A percentile compares a stretch with the other conserved stretches of the same genome.
phyloP scores from a whole-genome alignment of 345 rosid species.

The Arabidopsis suecica region DNA sequence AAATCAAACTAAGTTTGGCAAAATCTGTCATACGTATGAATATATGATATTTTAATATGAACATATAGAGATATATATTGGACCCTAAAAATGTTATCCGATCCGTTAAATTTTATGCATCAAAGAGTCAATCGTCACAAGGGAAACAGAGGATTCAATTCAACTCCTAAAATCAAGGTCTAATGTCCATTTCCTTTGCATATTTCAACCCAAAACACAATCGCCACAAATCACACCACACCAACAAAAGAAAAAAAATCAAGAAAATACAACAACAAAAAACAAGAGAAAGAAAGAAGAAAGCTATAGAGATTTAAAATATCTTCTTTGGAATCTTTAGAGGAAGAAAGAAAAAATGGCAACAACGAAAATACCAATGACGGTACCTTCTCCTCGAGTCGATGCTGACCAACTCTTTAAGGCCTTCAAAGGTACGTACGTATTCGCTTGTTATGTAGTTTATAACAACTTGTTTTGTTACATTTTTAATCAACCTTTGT shows the following conservation, averaged over 20 bases:
- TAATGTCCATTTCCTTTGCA: slow-evolving; percentile 40
- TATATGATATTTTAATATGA: not conserved
- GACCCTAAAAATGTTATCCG: not conserved
- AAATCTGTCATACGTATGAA: too few relatives aligned
- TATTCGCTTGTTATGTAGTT: not conserved
- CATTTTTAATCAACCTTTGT: not conserved
- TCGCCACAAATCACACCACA: slow-evolving; percentile 28
- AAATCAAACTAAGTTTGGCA: too few relatives aligned
- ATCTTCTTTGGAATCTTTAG: not conserved
- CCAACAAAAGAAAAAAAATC: slow-evolving; percentile 16
- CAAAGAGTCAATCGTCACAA: not conserved
- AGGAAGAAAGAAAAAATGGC: slow-evolving; percentile 45
- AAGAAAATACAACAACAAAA: not conserved
- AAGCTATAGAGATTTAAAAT: not conserved
- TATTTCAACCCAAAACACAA: slow-evolving; percentile 29
- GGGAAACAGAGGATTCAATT: slow-evolving; percentile 18
- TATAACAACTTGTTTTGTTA: not conserved
- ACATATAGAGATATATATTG: not conserved
- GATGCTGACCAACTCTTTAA: slow-evolving; percentile 60
- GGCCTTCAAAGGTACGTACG: slow-evolving; percentile 62
- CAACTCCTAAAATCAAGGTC: slow-evolving; percentile 42
- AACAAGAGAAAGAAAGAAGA: slow-evolving; percentile 10
- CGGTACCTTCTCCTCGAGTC: slow-evolving; percentile 52
- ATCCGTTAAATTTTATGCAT: not conserved
- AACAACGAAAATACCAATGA: slow-evolving; percentile 49